Evolutionary conservation across 306 rosid genomes (phyloP).

Genomic region (Astragalus membranaceus): DNA sequence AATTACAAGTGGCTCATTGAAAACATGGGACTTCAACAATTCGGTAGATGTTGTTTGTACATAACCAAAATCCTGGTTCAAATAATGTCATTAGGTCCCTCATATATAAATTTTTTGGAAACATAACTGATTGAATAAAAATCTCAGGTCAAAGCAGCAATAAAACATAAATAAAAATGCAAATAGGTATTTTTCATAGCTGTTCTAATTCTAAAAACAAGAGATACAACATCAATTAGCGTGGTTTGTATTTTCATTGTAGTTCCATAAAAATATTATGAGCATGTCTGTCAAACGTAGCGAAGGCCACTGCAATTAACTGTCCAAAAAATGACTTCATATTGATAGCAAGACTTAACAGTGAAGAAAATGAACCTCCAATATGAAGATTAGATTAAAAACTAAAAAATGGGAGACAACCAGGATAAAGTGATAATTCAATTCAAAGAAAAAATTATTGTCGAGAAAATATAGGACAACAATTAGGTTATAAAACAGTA

Average conservation of each 20-base stretch:
- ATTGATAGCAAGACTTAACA: neutral
- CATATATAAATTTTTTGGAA: neutral
- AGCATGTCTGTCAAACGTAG: neutral
- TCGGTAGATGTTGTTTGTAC: slow-evolving; percentile 88
- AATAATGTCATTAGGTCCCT: slow-evolving; percentile 23
- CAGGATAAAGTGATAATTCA: slow-evolving; percentile 10
- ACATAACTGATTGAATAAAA: slow-evolving; percentile 5
- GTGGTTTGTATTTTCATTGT: neutral
- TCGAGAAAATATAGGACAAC: slow-evolving; percentile 8
- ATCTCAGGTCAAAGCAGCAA: slow-evolving; percentile 15
- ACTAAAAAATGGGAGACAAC: neutral
- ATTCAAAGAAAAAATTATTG: neutral
- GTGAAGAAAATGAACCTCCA: neutral
- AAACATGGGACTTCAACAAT: slow-evolving; percentile 68
- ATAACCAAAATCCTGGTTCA: slow-evolving; percentile 72
- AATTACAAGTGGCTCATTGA: slow-evolving; percentile 63
- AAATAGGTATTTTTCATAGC: neutral
- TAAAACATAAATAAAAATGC: neutral
- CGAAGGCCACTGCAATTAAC: neutral
- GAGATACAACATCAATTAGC: slow-evolving; percentile 6
- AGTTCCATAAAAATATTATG: neutral
- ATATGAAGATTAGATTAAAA: slow-evolving; percentile 8
- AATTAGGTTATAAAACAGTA: slow-evolving; percentile 8
- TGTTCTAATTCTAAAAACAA: neutral
- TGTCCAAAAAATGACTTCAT: neutral